phyloP scores from a whole-genome alignment of 225 moss, liverwort and hornwort species.

The Bryoerythrophyllum caledonicum region DNA sequence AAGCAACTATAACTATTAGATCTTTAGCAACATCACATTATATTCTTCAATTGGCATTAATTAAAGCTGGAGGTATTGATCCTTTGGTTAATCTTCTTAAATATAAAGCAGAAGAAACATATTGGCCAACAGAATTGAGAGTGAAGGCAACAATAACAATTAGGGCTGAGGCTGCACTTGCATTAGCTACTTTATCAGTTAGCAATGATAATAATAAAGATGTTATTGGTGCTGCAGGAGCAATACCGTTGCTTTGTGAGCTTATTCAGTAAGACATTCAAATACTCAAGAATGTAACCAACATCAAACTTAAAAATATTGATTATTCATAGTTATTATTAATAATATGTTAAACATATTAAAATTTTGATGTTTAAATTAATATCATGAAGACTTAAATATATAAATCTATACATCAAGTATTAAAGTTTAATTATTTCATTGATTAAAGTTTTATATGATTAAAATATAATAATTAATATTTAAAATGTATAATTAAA shows the following conservation, averaged over 20 bases:
- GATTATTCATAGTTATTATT: neutral
- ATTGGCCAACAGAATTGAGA: constrained; percentile 72
- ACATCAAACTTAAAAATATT: neutral
- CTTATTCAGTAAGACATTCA: constrained; percentile 64
- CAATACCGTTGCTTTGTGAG: constrained; percentile 74
- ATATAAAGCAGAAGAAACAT: constrained; percentile 60
- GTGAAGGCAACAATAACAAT: constrained; percentile 77
- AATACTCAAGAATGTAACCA: neutral
- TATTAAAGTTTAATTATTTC: neutral
- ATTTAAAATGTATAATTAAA: rapidly evolving
- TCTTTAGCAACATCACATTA: constrained; percentile 57
- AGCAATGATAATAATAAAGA: constrained; percentile 70
- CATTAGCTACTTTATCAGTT: constrained; percentile 66
- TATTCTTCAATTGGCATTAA: constrained; percentile 47
- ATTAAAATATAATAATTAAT: no score
- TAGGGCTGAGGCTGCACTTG: constrained; percentile 74
- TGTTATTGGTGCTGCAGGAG: constrained; percentile 60
- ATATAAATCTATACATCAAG: no score
- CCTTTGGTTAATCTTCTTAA: constrained; percentile 64
- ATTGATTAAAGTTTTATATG: no score
- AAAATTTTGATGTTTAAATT: rapidly evolving
- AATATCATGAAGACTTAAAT: no score
- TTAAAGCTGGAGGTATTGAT: constrained; percentile 54
- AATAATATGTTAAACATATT: neutral
- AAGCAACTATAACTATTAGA: constrained; percentile 63